A percentile compares a stretch with the other conserved stretches of the same genome.
Conservation (phyloP, 345 rosid species). For the Eucalyptus polyanthemos region DNA sequence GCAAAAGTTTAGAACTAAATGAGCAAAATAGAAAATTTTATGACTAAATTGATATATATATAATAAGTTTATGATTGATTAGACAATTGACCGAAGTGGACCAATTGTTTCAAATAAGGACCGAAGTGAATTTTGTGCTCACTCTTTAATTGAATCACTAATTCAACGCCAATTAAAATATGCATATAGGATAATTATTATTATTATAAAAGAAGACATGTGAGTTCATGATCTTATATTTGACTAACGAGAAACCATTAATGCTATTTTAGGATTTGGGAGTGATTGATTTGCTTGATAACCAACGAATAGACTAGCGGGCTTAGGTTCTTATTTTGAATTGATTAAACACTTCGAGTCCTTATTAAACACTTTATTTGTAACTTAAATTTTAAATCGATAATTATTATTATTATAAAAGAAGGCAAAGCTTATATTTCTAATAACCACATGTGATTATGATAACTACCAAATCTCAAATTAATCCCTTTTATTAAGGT, state of each 20-base stretch:
- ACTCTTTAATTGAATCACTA: too few relatives aligned
- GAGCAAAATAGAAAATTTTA: not conserved
- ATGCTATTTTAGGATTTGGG: too few relatives aligned
- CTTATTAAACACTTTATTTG: not conserved
- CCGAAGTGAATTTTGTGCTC: too few relatives aligned
- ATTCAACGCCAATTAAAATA: too few relatives aligned
- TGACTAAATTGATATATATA: accelerated
- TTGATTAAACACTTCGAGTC: too few relatives aligned
- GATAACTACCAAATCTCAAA: accelerated
- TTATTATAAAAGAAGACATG: not conserved
- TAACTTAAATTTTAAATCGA: accelerated
- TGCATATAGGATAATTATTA: not conserved
- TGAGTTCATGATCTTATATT: not conserved
- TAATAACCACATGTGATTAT: accelerated
- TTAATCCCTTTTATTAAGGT: not conserved
- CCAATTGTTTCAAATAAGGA: too few relatives aligned
- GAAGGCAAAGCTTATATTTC: too few relatives aligned
- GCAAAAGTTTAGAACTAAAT: accelerated
- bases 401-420: too few relatives aligned
- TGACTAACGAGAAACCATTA: not conserved
- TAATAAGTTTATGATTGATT: not conserved
- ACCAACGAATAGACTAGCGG: too few relatives aligned
- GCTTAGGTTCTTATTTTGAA: too few relatives aligned
- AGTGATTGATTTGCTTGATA: not conserved
- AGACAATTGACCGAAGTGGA: not conserved